A percentile compares a stretch with the other conserved stretches of the same genome.
Conservation (phyloP, 2,329 filamentous ascomycete species). For the Penicillium sp. region DNA sequence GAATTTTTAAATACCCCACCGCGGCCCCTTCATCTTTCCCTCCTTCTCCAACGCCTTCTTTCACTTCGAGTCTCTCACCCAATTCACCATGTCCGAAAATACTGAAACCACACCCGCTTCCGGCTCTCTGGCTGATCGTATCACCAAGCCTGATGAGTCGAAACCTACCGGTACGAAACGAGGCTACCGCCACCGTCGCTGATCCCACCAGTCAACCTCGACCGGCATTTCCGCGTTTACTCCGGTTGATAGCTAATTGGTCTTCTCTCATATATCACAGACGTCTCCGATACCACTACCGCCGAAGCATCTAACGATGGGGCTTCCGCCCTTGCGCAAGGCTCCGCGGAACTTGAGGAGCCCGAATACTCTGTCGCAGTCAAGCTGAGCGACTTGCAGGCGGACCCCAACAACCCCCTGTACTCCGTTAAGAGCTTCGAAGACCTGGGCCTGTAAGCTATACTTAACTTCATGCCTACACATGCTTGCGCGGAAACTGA, state of each 20-base stretch:
- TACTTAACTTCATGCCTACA: neutral
- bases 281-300: constrained; percentile 11
- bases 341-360: constrained; percentile 57
- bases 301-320: constrained; percentile 33
- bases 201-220: constrained; percentile 7
- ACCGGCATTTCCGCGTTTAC: constrained; percentile 7
- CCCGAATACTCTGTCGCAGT: constrained; percentile 86
- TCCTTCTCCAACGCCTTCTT: constrained; percentile 1
- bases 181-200: constrained; percentile 13
- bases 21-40: constrained; percentile 8
- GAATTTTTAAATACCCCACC: constrained; percentile 8
- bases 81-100: constrained; percentile 38
- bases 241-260: constrained; percentile 23
- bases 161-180: constrained; percentile 31
- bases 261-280: constrained; percentile 7
- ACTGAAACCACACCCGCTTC: constrained; percentile 27
- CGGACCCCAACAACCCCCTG: constrained; percentile 79
- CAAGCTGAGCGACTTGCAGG: constrained; percentile 83
- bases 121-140: constrained; percentile 48
- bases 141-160: constrained; percentile 42
- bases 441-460: constrained; percentile 74
- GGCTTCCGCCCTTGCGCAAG: constrained; percentile 37
- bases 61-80: neutral
- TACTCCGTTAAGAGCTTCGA: constrained; percentile 81
- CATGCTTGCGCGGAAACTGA: constrained; percentile 2